Evolutionary conservation across 768 basidiomycete genomes (phyloP).

Genomic region (Naematelia encephala): DNA sequence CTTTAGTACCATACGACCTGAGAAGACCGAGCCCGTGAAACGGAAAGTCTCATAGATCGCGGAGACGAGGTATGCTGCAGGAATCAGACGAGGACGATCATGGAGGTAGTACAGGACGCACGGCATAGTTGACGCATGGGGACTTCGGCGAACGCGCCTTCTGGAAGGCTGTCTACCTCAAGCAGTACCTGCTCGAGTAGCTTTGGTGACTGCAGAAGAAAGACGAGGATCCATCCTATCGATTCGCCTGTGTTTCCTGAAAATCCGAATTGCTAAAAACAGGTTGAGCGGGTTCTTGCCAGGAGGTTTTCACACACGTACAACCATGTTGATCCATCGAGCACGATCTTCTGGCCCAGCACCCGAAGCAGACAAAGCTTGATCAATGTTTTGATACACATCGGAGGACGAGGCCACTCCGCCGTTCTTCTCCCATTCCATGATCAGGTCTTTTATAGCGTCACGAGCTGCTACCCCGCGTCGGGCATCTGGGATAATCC

Average conservation of each 20-base stretch:
- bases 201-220: not conserved
- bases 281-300: not conserved
- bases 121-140: not conserved
- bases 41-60: not conserved
- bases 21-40: not conserved
- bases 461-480: not conserved
- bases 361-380: not conserved
- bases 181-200: not conserved
- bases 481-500: not conserved
- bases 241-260: not conserved
- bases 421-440: not conserved
- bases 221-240: slow-evolving; percentile 1
- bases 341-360: not conserved
- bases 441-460: not conserved
- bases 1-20: slow-evolving; percentile 1
- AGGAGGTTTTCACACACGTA: not conserved
- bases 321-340: slow-evolving; percentile 5
- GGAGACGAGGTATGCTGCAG: not conserved
- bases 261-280: not conserved
- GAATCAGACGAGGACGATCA: not conserved
- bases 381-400: slow-evolving; percentile 5
- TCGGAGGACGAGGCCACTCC: not conserved
- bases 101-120: not conserved
- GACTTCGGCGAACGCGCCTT: not conserved
- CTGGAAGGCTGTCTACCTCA: not conserved